Evolutionary conservation across 2,329 filamentous ascomycete species (phyloP).

Genomic region (Aureobasidium lini): DNA sequence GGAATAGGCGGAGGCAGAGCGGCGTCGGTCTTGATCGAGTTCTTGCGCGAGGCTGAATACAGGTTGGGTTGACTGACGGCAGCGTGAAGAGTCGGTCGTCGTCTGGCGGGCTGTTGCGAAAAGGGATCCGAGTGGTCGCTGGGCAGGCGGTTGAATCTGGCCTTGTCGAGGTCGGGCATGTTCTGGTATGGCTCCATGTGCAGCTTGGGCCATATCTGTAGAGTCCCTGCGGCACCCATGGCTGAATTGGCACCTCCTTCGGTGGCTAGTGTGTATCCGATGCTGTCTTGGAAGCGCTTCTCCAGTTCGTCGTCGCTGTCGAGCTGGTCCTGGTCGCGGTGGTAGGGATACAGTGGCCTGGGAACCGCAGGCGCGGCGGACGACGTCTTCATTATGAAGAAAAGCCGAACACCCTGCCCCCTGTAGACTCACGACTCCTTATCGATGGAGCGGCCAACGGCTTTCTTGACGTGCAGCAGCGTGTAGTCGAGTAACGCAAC

Average conservation of each 20-base stretch:
- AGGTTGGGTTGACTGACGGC: slow-evolving; percentile 2
- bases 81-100: slow-evolving; percentile 18
- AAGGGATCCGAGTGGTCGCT: slow-evolving; percentile 3
- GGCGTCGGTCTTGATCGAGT: slow-evolving; percentile 16
- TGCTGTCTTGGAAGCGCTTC: slow-evolving; percentile 7
- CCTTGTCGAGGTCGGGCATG: slow-evolving; percentile 12
- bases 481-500: background rate
- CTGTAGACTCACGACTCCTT: slow-evolving; percentile 8
- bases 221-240: slow-evolving; percentile 9
- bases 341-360: background rate
- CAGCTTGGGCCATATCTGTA: slow-evolving; percentile 15
- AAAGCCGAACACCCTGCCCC: background rate
- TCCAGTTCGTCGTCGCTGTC: background rate
- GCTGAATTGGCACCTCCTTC: background rate
- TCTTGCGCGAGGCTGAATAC: slow-evolving; percentile 24
- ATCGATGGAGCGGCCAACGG: slow-evolving; percentile 11
- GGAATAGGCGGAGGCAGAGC: background rate
- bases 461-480: background rate
- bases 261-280: slow-evolving; percentile 12
- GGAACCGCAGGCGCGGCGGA: background rate
- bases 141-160: slow-evolving; percentile 14
- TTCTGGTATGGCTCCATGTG: slow-evolving; percentile 15
- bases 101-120: background rate
- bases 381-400: background rate
- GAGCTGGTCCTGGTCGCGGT: background rate